Base-by-base conservation (phyloP, 2,329 filamentous ascomycete species). In the Aspergillus ibericus region DNA sequence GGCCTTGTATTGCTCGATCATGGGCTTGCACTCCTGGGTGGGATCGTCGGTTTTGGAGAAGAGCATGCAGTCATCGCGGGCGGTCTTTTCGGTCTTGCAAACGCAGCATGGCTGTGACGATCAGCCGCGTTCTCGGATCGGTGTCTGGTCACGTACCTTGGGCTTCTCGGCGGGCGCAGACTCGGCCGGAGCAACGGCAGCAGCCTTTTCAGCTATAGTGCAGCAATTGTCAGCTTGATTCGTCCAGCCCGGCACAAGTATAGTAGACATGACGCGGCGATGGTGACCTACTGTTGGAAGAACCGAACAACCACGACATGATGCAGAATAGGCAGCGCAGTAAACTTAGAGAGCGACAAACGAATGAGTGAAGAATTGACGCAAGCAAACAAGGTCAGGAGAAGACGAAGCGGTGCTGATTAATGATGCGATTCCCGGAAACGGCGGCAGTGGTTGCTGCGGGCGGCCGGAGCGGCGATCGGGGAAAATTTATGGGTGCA, bases 31-130 rank as follows among this genome's bases (percentile, higher is more conserved):
- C 70, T 96, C 92, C 69, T 91, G 85, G 10, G 70, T 65, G 38
- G 95, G 91, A 72, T 97, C 89, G 71, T 88, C 83, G 61, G 90
- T 84, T 63, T 86, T 92, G 56, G 92, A 96, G 81, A 98, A 97
- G 57, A 99, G 90, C 93, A 99, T 98, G 83, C 95, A 99, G 79
- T 99, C 93, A 80, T 99, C 95, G 63, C 95, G 91, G 68, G 85
- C 85, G 38, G 91, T 83, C 78, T 99, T 99, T 77, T 99, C 92
- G 46, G 95, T 87, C 74, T 93, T 97, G 86, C 95, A 99, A 29
- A 98, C 95, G 75, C 95, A 98, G 85, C 95, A 98, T 44, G 93
- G 93, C 92, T 97, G 32, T 63, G 29, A 48, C n/a, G 22, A 36
- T 59, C 25, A 50, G n/a, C 13, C 36, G 36, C 9, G 20, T 53